Base-by-base conservation (phyloP, 1,284 basidiomycete genomes). In the Melampsora americana region DNA sequence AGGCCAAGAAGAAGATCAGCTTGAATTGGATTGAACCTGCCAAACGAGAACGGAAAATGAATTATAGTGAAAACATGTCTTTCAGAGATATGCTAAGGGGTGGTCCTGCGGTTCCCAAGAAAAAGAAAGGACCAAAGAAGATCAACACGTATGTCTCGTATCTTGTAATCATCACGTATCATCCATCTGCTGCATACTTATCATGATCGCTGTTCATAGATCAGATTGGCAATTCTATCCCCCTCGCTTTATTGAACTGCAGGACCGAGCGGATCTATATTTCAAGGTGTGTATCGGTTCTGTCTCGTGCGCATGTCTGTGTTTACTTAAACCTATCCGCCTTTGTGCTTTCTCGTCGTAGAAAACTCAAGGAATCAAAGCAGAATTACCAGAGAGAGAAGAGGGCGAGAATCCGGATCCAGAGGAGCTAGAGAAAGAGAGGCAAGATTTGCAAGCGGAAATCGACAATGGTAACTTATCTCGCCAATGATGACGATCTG, bases 191-290 rank as follows among this genome's bases (percentile, higher is more conserved):
- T 18, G 39, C 32, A 28, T 46, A 46, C 66, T 39, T 64, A n/a
- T 16, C 18, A 0, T 71, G 59, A 18, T 12, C 30, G 42, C 68
- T 23, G 5, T 12, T 42, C 79, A 61, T 79, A 94, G 92, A 79
- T 90, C 95, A 84, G 95, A 98, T 83, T 97, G 95, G 87, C 95
- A 99, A 82, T 99, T 99, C 86, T 97, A 92, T 85, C 92, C 95
- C 2, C 87, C 89, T 0, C 86, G 90, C 65, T 85, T 99, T 11
- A 86, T 89, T 12, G 90, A 90, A 80, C 85, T 98, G 62, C 94
- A 98, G 82, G 92, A 96, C 80, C 88, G 90, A 76, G 96, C 98
- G n/a, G 73, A 76, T 76, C 53, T 76, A 20, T 61, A 76, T 61
- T 68, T 59, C 32, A 76, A 76, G 48, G 73, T 66, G 18, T n/a